Base-by-base conservation (phyloP, 2,329 filamentous ascomycete genomes). In the Fusarium sp. region DNA sequence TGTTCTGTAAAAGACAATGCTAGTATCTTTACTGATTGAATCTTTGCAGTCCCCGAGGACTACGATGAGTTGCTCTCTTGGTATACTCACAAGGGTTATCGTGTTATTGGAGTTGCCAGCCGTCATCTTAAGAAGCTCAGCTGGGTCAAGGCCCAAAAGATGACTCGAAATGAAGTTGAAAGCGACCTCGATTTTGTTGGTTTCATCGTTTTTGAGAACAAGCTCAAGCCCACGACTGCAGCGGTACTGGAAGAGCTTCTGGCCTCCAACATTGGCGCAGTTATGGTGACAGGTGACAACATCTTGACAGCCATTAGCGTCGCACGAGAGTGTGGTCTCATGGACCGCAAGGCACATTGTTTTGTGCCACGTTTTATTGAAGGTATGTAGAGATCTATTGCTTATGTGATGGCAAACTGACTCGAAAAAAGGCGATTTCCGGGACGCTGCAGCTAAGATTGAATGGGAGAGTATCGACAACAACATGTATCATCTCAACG, bases 141-240 rank as follows among this genome's bases (percentile, higher is more conserved):
- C 74, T 98, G 94, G 94, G 89, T 97, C 57, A 97, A 97, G 77
- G 90, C 94, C 9, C 94, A 98, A 76, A 97, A 97, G 82, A 94
- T 98, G 91, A 92, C 90, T 72, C 91, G 96, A 30, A 83, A 90
- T 41, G 92, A 98, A 55, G 94, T 92, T 11, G 96, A 99, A 79
- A 91, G 88, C 5, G 85, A 90, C 31, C 86, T 99, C 13, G 89
- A 95, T 46, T 98, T 99, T 76, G 87, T 94, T 37, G 96, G 96
- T 7, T 99, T 99, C 81, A 98, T 99, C 76, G 91, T 99, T 56
- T 99, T 99, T 74, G 96, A 99, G 81, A 99, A 99, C 82, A 99
- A 99, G 81, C 83, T 99, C 65, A 99, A 99, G 79, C 90, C 93
- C 3, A 94, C 89, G 21, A 98, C 95, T 0, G 87, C 92, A 3